These are phyloP conservation scores for Chaetomium cochliodes DNA, from an alignment of 495 filamentous ascomycete genomes.

Conservation along the genomic window DNA sequence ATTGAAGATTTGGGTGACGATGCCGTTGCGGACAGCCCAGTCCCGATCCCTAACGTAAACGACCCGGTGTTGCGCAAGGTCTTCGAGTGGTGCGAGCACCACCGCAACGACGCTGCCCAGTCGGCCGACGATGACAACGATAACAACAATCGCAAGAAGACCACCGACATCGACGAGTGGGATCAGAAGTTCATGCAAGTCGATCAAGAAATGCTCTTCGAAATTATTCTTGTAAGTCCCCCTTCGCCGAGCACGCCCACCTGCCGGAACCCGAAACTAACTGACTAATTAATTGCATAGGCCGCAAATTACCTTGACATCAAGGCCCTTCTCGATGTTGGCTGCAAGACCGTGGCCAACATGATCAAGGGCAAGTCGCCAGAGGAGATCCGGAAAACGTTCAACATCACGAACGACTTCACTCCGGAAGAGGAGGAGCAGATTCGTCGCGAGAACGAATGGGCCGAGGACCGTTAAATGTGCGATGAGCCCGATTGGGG, in stretches of 20 bases:
- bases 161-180: slow-evolving; percentile 98
- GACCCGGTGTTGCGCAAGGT: slow-evolving; percentile 92
- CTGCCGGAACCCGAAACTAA: slow-evolving; percentile 15
- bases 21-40: slow-evolving; percentile 66
- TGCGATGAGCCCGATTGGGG: no score
- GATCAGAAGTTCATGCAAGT: slow-evolving; percentile 99
- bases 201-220: slow-evolving; percentile 98
- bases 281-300: slow-evolving; percentile 31
- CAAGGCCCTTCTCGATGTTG: slow-evolving; percentile 77
- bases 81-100: slow-evolving; percentile 95
- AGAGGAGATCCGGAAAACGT: slow-evolving; percentile 79
- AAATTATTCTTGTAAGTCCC: slow-evolving; percentile 87
- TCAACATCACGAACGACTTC: slow-evolving; percentile 83
- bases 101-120: slow-evolving; percentile 78
- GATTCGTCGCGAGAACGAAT: slow-evolving; percentile 80
- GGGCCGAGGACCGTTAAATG: slow-evolving; percentile 69
- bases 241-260: not conserved
- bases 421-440: slow-evolving; percentile 81
- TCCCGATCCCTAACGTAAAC: slow-evolving; percentile 81
- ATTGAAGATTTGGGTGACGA: slow-evolving; percentile 83
- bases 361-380: slow-evolving; percentile 87
- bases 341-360: slow-evolving; percentile 81
- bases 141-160: slow-evolving; percentile 92
- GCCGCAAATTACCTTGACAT: slow-evolving; percentile 81
- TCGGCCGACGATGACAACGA: slow-evolving; percentile 85